These are phyloP conservation scores for Aureobasidium sp. DNA, from an alignment of 2,329 filamentous ascomycete genomes.

Conservation along the genomic window DNA sequence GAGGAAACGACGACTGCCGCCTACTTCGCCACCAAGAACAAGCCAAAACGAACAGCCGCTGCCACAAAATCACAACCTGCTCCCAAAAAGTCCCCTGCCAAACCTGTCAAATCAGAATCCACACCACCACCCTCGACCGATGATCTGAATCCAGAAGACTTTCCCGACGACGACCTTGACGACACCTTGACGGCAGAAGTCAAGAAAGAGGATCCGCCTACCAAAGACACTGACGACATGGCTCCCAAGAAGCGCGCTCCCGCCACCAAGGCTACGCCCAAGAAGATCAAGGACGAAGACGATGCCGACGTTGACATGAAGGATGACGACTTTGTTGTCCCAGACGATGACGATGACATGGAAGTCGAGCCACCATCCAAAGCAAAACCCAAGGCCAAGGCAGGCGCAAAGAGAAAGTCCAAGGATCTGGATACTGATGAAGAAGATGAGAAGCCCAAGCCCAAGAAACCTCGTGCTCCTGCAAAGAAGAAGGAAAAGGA, in stretches of 20 bases:
- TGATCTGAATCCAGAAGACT: conserved; percentile 27
- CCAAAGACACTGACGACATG: conserved; percentile 29
- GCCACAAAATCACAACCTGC: conserved; percentile 21
- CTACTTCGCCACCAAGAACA: conserved; percentile 53
- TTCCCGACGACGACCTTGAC: conserved; percentile 33
- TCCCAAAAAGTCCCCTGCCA: conserved; percentile 20
- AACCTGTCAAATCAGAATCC: conserved; percentile 28
- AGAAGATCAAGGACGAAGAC: conserved; percentile 59
- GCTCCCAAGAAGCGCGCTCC: conserved; percentile 24
- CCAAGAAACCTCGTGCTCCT: conserved; percentile 29
- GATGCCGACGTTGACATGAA: conserved; percentile 49
- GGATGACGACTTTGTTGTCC: conserved; percentile 38
- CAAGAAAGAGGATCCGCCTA: conserved; percentile 56
- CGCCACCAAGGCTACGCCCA: conserved; percentile 1
- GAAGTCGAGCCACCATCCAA: conserved; percentile 33
- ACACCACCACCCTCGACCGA: conserved; percentile 29
- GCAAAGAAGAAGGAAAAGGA: conserved; percentile 55
- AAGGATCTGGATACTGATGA: conserved; percentile 49
- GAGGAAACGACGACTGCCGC: conserved; percentile 56
- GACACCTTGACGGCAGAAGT: conserved; percentile 65
- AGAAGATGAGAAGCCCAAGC: conserved; percentile 38
- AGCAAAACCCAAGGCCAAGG: conserved; percentile 27
- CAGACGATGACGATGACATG: conserved; percentile 36
- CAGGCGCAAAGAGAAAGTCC: conserved; percentile 51
- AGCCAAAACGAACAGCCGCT: conserved; percentile 44